Percentiles rank a stretch among this genome's conserved stretches.
Conservation (phyloP, 179 eudicot species). For the Nepenthes alata region DNA sequence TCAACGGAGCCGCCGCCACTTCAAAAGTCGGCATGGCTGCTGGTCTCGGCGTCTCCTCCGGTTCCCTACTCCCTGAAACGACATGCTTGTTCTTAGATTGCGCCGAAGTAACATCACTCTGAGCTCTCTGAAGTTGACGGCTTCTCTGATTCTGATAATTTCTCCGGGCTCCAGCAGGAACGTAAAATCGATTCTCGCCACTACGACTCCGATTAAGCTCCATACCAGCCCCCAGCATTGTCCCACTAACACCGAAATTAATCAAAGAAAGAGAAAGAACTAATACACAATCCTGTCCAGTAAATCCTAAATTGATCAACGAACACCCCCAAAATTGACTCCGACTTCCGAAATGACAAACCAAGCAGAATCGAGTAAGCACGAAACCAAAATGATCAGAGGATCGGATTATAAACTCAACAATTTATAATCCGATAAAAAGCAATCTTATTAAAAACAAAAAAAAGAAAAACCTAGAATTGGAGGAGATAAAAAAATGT, state of each 20-base stretch:
- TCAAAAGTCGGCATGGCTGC: constrained; percentile 10
- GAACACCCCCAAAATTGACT: neutral
- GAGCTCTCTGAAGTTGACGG: constrained; percentile 35
- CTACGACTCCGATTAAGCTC: constrained; percentile 46
- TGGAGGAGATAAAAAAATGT: too few species aligned
- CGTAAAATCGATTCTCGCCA: constrained; percentile 60
- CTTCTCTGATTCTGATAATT: constrained; percentile 14
- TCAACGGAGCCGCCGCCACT: constrained; percentile 18
- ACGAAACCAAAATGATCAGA: neutral
- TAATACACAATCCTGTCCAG: neutral
- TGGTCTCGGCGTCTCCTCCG: constrained; percentile 20
- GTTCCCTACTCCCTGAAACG: constrained; percentile 10
- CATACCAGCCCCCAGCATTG: constrained; percentile 75
- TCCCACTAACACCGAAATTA: neutral
- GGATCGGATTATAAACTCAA: neutral
- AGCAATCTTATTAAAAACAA: too few species aligned
- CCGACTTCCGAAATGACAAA: neutral
- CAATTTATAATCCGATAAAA: too few species aligned
- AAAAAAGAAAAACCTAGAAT: too few species aligned
- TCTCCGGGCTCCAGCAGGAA: constrained; percentile 38
- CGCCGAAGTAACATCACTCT: constrained; percentile 33
- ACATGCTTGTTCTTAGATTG: constrained; percentile 9
- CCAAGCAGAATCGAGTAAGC: neutral
- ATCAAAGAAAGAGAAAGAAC: neutral
- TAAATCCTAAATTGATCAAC: neutral